phyloP scores from a whole-genome alignment of 1,284 basidiomycete species.

The Agaricales sp. region DNA sequence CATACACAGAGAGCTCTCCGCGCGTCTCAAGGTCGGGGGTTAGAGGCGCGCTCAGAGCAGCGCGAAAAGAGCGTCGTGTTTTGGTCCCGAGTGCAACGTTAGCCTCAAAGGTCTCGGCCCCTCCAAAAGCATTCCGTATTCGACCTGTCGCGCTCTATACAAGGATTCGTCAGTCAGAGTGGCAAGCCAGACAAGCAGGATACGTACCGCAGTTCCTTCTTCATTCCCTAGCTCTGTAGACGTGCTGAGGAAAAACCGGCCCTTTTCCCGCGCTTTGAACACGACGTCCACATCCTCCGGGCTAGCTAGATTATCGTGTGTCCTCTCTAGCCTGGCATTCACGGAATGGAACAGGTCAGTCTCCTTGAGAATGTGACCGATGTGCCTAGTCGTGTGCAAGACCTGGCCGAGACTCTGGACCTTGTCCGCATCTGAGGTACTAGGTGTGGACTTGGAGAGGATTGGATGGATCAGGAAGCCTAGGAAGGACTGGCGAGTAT shows the following conservation, averaged over 20 bases:
- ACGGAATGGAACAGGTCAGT: constrained; percentile 73
- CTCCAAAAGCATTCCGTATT: constrained; percentile 84
- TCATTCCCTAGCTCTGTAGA: constrained; percentile 92
- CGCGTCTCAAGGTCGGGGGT: constrained; percentile 47
- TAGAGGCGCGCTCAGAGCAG: constrained; percentile 48
- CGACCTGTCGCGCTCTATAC: constrained; percentile 66
- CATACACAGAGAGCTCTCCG: constrained; percentile 53
- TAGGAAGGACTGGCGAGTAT: constrained; percentile 77
- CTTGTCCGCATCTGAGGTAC: constrained; percentile 15
- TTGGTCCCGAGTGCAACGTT: constrained; percentile 82
- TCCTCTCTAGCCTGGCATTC: constrained; percentile 62
- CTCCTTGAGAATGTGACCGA: constrained; percentile 54
- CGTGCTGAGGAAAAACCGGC: constrained; percentile 75
- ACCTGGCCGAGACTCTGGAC: constrained; percentile 47
- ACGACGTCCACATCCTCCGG: constrained; percentile 80
- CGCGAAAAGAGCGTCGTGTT: constrained; percentile 78
- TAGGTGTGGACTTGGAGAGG: constrained; percentile 16
- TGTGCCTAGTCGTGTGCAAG: constrained; percentile 54
- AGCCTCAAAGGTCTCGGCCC: constrained; percentile 83
- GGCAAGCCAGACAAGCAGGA: not conserved
- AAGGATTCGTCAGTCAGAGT: constrained; percentile 6
- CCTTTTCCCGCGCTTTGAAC: constrained; percentile 68
- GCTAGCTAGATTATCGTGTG: constrained; percentile 43
- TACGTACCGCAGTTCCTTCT: constrained; percentile 80
- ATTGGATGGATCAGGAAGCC: constrained; percentile 66